Percentiles rank a stretch among this genome's conserved stretches.
Conservation (phyloP, 352 stramenopile genomes). For the Phytophthora ramorum region DNA sequence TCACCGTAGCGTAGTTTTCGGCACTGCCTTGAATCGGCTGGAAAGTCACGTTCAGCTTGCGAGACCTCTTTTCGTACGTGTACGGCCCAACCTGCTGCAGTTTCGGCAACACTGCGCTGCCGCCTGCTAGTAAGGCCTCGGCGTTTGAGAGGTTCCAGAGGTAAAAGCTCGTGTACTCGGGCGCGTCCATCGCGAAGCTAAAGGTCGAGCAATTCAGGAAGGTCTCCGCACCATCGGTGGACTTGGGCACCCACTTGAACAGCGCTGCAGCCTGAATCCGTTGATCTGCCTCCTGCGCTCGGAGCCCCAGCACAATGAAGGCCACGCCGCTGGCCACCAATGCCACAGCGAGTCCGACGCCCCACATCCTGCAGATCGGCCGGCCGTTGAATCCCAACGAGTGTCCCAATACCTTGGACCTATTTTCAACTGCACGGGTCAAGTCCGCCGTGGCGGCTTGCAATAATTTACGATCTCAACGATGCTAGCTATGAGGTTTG, state of each 20-base stretch:
- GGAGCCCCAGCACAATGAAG: constrained; percentile 37
- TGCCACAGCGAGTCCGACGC: constrained; percentile 25
- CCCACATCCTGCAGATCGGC: constrained; percentile 23
- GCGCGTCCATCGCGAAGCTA: constrained; percentile 56
- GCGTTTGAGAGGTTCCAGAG: constrained; percentile 79
- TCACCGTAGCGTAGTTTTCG: constrained; percentile 48
- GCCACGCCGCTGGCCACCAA: constrained; percentile 27
- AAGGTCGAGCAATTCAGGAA: constrained; percentile 41
- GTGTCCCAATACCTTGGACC: background rate
- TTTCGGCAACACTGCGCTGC: constrained; percentile 18
- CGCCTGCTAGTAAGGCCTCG: constrained; percentile 34
- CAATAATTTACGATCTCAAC: constrained; percentile 26
- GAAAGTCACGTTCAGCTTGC: constrained; percentile 63
- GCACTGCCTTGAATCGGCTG: constrained; percentile 33
- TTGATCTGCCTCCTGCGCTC: constrained; percentile 16
- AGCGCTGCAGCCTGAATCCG: constrained; percentile 12
- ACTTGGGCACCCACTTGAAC: constrained; percentile 30
- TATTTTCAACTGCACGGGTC: constrained; percentile 12
- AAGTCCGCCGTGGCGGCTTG: background rate
- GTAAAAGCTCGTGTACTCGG: constrained; percentile 65
- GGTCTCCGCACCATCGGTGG: constrained; percentile 15
- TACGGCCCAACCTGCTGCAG: constrained; percentile 71
- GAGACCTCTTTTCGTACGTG: constrained; percentile 66
- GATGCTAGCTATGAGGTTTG: constrained; percentile 29
- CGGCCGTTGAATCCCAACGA: constrained; percentile 4